Percentiles rank a stretch among this genome's conserved stretches.
Evolutionary conservation across 202 grass and related monocot species (phyloP).

Genomic region (Cymbopogon flexuosus): DNA sequence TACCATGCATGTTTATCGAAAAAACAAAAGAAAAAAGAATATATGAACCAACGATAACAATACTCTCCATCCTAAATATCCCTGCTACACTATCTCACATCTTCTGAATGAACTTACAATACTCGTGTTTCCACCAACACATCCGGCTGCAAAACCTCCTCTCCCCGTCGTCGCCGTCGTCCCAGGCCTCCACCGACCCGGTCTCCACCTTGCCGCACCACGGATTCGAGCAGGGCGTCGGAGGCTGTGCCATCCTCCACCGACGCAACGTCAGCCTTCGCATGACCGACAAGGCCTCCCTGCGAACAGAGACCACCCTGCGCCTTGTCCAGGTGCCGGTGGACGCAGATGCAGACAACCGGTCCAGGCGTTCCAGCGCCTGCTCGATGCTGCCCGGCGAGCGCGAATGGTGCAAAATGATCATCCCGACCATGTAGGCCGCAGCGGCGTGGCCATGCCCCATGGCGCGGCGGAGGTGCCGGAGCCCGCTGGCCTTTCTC

Average conservation of each 20-base stretch:
- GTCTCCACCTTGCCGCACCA: constrained; percentile 19
- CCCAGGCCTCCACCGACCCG: neutral
- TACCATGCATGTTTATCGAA: neutral
- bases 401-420: constrained; percentile 17
- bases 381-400: neutral
- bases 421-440: constrained; percentile 34
- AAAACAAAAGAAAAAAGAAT: neutral
- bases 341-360: neutral
- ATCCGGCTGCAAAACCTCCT: constrained; percentile 44
- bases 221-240: neutral
- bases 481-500: constrained; percentile 20
- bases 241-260: constrained; percentile 7
- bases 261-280: constrained; percentile 29
- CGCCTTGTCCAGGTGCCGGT: neutral
- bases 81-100: neutral
- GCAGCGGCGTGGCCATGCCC: constrained; percentile 22
- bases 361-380: neutral
- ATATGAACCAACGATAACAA: neutral
- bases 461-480: constrained; percentile 29
- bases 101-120: constrained; percentile 29
- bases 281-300: constrained; percentile 27
- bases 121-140: constrained; percentile 38
- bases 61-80: neutral
- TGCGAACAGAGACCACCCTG: neutral
- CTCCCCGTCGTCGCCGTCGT: constrained; percentile 14